These are phyloP conservation scores for Jacaranda copaia DNA, from an alignment of 257 asterid genomes.

Conservation along the genomic window DNA sequence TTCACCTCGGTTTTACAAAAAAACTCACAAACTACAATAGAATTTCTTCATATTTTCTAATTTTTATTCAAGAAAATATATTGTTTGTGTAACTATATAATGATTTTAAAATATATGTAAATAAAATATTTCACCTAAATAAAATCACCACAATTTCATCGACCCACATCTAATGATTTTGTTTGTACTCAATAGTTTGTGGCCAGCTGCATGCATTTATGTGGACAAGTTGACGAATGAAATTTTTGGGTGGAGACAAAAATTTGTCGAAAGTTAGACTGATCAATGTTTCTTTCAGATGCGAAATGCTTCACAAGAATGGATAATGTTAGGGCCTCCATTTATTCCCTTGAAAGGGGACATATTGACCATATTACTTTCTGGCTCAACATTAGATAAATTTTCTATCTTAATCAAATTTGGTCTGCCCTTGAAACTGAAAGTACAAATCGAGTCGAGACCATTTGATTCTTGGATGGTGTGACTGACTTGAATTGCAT, in stretches of 20 bases:
- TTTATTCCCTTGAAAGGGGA: not conserved
- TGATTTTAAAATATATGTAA: not conserved
- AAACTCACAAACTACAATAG: too few species aligned
- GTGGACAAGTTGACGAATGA: not conserved
- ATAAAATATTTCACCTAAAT: not conserved
- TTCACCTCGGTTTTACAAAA: too few species aligned
- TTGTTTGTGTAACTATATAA: too few species aligned
- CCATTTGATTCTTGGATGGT: too few species aligned
- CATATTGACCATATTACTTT: not conserved
- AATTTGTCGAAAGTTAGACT: not conserved
- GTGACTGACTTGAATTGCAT: too few species aligned
- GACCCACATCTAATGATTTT: slow-evolving; percentile 17
- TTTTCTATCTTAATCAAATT: too few species aligned
- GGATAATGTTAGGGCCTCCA: slow-evolving; percentile 19
- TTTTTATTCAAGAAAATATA: not conserved
- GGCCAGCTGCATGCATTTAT: slow-evolving; percentile 22
- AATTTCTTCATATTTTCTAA: not conserved
- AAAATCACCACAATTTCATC: not conserved
- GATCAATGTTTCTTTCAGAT: not conserved
- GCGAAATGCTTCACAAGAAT: not conserved
- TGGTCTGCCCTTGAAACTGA: too few species aligned
- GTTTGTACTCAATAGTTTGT: slow-evolving; percentile 8
- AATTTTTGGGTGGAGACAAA: slow-evolving; percentile 5
- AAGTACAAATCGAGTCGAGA: too few species aligned
- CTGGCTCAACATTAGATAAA: too few species aligned